Evolutionary conservation across 441 rosid species (phyloP), one percentile per base, ranked within the genome.

Genomic region (Croton laevigatus): DNA sequence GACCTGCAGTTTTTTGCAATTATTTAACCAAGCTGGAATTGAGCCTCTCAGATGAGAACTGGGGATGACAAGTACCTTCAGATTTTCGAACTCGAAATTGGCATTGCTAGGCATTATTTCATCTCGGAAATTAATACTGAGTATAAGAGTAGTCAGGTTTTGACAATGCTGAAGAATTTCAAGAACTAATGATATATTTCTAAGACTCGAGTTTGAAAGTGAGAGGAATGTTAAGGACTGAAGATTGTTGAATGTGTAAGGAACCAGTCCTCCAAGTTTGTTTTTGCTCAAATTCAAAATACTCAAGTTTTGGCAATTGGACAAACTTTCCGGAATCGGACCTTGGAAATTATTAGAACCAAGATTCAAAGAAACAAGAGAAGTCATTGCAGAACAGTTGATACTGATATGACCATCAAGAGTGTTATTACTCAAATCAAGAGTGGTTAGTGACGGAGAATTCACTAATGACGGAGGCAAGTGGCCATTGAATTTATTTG

Each of bases 301-400:
- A 7, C 32, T 67, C 20, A 73, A 37, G 2, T 53, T 37, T 5
- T 67, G 27, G 55, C 72, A 73, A 52, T 46, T 60, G 3, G 67
- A 23, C 7, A 60, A 8, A 8, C 20, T 23, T 17, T 37, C 68
- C 40, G 68, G 67, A 1, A 66, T 6, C 0, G 36, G 55, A 38
- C 71, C 65, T 8, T 60, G 27, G 16, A 73, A 73, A 3, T 59
- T 49, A 59, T 66, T 73, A 23, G 61, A 36, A 58, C 67, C 68
- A 9, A 73, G 44, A 66, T 73, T 6, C 0, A 66, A 5, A 12
- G 22, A 59, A 37, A 1, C 10, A 1, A 73, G 59, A 51, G 11
- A 23, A 59, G 38, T 36, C 71, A 73, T 60, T 49, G 62, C 68
- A 38, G 71, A 66, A 19, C 71, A 73, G 20, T 73, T 73, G 61